Evolutionary conservation across 1,139 yeast species (phyloP), one percentile per base, ranked within the genome.

Genomic region (Candida albicans): DNA sequence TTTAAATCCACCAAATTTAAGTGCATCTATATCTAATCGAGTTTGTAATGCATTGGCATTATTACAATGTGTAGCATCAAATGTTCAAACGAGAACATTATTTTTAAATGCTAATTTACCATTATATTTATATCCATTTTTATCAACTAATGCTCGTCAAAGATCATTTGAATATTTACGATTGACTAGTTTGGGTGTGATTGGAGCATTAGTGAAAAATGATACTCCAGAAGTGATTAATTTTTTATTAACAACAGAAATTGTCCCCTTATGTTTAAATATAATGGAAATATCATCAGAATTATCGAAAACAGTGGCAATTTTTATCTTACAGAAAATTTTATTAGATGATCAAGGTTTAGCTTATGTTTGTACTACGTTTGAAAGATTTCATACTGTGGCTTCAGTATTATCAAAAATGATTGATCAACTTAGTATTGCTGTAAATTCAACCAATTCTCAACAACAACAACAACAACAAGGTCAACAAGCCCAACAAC

Each of bases 231-330:
- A 93, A 56, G 99, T 93, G 41, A 91, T 93, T 50, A 86, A 87
- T 50, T 93, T 93, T 59, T 70, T 93, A 56, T 73, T 93, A 38
- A 84, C 96, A 10, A 91, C 99, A 0, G 99, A 93, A 61, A 93
- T 93, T 53, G 95, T 93, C 33, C 99, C 99, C 6, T 70, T 93
- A 47, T 93, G 99, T 63, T 72, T 93, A 47, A 84, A 95, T 55
- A 93, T 93, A 47, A 91, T 93, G 96, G 98, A 93, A 64, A 83
- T 93, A 1, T 90, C 96, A 7, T 87, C 96, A 0, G 99, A 93
- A 60, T 76, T 93, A 43, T 85, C 95, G 41, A 93, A 93, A 61
- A 93, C 98, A 0, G 99, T 93, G 36, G 99, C 99, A 3, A 91
- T 93, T 45, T 91, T 91, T 54, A 91, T 93, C 50, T 84, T 93